These are phyloP conservation scores for Colletotrichum abscissum DNA, from an alignment of 2,329 filamentous ascomycete genomes.

Conservation along the genomic window DNA sequence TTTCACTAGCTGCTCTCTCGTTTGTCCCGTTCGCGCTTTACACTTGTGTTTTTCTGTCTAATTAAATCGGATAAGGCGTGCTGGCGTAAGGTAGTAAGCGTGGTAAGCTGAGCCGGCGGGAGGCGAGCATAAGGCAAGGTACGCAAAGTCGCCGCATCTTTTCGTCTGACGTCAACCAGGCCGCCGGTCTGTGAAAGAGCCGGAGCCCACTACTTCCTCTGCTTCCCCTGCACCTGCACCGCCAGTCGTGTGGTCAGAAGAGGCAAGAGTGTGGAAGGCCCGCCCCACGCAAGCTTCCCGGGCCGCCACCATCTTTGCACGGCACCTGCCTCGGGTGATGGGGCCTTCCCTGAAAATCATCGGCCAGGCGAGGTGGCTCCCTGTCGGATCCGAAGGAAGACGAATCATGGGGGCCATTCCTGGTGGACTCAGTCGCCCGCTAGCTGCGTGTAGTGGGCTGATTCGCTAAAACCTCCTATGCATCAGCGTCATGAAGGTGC, in stretches of 20 bases:
- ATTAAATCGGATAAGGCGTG: background rate
- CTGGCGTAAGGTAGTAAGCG: too few relatives aligned
- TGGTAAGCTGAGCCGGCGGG: too few relatives aligned
- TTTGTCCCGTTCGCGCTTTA: background rate
- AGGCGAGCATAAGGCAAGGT: background rate
- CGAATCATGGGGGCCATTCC: constrained; percentile 19
- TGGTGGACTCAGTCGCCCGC: background rate
- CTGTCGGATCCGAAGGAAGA: constrained; percentile 18
- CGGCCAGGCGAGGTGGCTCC: constrained; percentile 14
- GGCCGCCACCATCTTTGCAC: constrained; percentile 16
- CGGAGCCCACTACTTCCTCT: constrained; percentile 5
- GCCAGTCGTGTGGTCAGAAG: background rate
- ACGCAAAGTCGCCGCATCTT: constrained; percentile 26
- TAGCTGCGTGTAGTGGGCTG: background rate
- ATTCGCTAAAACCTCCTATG: background rate
- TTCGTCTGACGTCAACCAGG: constrained; percentile 31
- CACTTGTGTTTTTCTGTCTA: constrained; percentile 8
- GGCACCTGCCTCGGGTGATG: constrained; percentile 16
- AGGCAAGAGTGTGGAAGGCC: background rate
- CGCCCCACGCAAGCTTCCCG: constrained; percentile 7
- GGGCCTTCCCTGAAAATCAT: constrained; percentile 17
- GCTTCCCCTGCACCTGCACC: background rate
- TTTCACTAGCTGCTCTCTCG: background rate
- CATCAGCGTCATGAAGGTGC: background rate
- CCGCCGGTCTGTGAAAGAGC: constrained; percentile 14